phyloP scores from a whole-genome alignment of 2,329 filamentous ascomycete species.

The Apiospora aurea region DNA sequence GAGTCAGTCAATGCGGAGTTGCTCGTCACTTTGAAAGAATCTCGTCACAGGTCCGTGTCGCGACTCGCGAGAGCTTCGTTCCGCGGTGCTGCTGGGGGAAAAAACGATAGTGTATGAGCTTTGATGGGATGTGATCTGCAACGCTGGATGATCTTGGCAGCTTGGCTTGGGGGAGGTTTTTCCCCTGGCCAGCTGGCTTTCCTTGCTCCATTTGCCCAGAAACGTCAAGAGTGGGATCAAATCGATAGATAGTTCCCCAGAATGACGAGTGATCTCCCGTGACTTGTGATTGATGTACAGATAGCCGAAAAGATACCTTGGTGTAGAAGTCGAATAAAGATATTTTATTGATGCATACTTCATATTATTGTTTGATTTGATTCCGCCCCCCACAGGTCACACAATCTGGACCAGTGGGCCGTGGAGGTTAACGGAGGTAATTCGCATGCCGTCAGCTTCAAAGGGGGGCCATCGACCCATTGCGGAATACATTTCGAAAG shows the following conservation, averaged over 20 bases:
- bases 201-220: background rate
- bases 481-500: background rate
- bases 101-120: background rate
- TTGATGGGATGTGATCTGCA: background rate
- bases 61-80: conserved; percentile 16
- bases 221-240: background rate
- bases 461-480: background rate
- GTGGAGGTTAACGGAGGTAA: background rate
- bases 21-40: background rate
- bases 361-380: background rate
- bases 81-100: background rate
- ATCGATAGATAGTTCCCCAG: background rate
- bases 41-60: background rate
- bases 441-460: conserved; percentile 5
- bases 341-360: background rate
- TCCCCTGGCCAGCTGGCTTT: background rate
- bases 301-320: background rate
- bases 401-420: background rate
- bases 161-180: background rate
- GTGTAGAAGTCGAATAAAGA: background rate
- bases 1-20: background rate
- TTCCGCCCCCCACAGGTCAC: background rate
- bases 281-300: background rate
- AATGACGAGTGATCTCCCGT: background rate
- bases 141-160: background rate